Base-by-base conservation (phyloP, 805 yeast genomes). In the Hagleromyces aurorensis region DNA sequence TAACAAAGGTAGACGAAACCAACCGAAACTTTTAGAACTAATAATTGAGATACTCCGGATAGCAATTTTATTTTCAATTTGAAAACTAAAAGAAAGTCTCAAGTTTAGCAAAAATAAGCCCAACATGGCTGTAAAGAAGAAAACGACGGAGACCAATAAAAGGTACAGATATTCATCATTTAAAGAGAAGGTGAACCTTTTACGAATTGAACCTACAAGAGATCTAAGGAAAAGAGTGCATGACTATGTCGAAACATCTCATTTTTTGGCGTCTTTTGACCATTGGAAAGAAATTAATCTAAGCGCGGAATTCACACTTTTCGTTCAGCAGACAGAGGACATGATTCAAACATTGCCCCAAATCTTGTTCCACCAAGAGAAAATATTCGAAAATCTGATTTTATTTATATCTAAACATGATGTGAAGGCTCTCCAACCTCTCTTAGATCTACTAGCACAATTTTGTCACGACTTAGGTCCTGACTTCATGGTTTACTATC, bases 391-490 rank as follows among this genome's bases (percentile, higher is more conserved):
- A 5, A 42, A 67, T 4, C 58, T 91, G 20, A 50, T 57, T 16
- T 40, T 40, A 7, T 67, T 69, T 33, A 67, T 80, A 21, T 46
- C 53, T 11, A 57, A 62, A 20, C 72, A 76, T 37, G 94, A 91
- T 50, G 65, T 67, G 13, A 62, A 78, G 33, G 74, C 95, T 1
- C 59, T 82, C 25, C 91, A 86, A 52, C 89, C 97, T 3, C 50
- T 84, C 16, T 56, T 85, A 29, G 98, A 91, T 48, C 59, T 81
- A 7, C 53, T 86, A 14, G 72, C 94, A 0, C 94, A 86, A 48
- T 79, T 91, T 44, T 77, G 86, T 22, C 96, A 84, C 45, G 98
- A 89, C 61, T 61, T 89, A 38, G 96, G 96, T 7, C 78, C 89
- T 2, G 97, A 89, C 43, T 91, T 87, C 48, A 69, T 85, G 63